These are phyloP conservation scores for Ophiorrhiza pumila DNA, from an alignment of 257 asterid genomes.

Conservation along the genomic window DNA sequence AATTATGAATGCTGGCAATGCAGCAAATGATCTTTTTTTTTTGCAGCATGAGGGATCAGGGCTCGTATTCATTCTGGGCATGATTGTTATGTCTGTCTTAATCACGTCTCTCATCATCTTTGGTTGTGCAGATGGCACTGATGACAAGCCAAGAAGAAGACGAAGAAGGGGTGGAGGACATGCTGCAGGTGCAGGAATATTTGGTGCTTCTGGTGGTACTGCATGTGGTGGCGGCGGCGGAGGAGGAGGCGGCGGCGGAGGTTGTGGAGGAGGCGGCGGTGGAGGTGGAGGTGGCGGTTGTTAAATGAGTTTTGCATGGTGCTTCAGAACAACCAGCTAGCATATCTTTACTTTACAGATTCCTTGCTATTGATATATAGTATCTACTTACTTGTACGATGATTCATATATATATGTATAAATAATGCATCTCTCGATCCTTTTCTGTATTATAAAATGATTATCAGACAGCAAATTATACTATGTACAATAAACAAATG, in stretches of 20 bases:
- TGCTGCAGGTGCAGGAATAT: not conserved
- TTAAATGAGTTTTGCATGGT: not conserved
- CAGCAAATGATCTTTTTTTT: not conserved
- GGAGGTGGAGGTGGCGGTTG: not conserved
- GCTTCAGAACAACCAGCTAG: too few species aligned
- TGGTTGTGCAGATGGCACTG: slow-evolving; percentile 19
- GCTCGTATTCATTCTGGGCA: slow-evolving; percentile 8
- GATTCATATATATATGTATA: too few species aligned
- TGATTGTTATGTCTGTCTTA: slow-evolving; percentile 17
- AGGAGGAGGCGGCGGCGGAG: too few species aligned
- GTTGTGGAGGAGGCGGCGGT: not conserved
- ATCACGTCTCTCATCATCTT: slow-evolving; percentile 21
- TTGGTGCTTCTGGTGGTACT: too few species aligned
- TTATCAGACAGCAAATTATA: too few species aligned
- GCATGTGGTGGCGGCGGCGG: too few species aligned
- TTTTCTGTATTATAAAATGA: too few species aligned
- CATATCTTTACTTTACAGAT: too few species aligned
- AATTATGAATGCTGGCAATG: not conserved
- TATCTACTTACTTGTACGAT: too few species aligned
- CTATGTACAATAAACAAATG: too few species aligned
- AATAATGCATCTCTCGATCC: too few species aligned
- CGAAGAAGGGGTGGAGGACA: not conserved
- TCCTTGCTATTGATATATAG: too few species aligned
- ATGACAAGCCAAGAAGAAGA: not conserved
- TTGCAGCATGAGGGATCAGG: slow-evolving; percentile 8